Evolutionary conservation across 192 early-diverging fungal genomes (phyloP), one percentile per base, ranked within the genome.

Genomic region (Geranomyces michiganensis): DNA sequence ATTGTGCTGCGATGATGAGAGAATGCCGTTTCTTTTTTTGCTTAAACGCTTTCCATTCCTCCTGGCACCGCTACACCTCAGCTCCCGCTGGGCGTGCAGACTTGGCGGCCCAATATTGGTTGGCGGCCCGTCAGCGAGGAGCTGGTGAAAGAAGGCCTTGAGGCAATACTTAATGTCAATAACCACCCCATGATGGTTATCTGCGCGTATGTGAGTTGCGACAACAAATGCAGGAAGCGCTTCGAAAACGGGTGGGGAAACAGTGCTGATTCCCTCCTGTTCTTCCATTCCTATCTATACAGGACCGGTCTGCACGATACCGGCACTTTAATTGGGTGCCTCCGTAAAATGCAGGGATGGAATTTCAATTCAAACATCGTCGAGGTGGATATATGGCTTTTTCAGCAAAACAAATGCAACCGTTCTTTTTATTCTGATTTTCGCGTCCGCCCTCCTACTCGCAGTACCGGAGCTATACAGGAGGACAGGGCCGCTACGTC

Each of bases 41-140:
- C n/a, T n/a, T n/a, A n/a, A n/a, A n/a, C n/a, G n/a, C n/a, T n/a
- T n/a, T n/a, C n/a, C n/a, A 53, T 53, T 26, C 24, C 15, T 24
- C 51, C 19, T 19, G 46, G 19, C 12, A 47, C 10, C 10, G 10
- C 46, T 14, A 47, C 10, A 10, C 10, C 24, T 12, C 26, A 78
- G 67, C 64, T 79, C 32, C 70, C 75, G 36, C 60, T 82, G 26
- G 73, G 71, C 21, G 33, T 53, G n/a, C 67, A 63, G 63, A 45
- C 72, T 21, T 71, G 48, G 41, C 72, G 63, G 26, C 73, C 73
- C 10, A 74, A 74, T 36, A 19, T 67, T 12, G 59, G 76, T 13
- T 97, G 96, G 95, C 86, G 93, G 71, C 95, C 94, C 8, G 86
- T 96, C 22, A 90, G 89, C 67, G 97, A 99, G 71, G 97, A 99